phyloP scores from a whole-genome alignment of 129 eudicot species.

The Escallonia rubra region DNA sequence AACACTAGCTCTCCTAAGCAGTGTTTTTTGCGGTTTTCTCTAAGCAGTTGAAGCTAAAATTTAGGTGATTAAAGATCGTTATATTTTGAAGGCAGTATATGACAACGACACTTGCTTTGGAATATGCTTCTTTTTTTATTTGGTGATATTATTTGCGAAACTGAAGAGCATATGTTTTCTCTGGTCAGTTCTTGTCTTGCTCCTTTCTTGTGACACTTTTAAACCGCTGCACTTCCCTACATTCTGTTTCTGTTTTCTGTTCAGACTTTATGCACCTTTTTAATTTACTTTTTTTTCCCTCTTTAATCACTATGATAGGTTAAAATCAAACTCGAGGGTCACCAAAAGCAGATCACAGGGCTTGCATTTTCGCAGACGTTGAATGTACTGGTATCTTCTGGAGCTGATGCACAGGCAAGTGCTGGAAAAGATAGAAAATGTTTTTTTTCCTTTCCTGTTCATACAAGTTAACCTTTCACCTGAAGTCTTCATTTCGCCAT shows the following conservation, averaged over 20 bases:
- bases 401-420: conserved; percentile 86
- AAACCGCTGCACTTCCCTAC: not conserved
- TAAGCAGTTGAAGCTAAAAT: too few species aligned
- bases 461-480: too few species aligned
- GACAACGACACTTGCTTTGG: too few species aligned
- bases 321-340: conserved; percentile 71
- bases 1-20: too few species aligned
- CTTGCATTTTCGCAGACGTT: conserved; percentile 75
- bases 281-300: not conserved
- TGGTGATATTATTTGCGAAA: too few species aligned
- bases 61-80: too few species aligned
- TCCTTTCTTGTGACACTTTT: not conserved
- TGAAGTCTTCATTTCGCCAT: too few species aligned
- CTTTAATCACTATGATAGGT: conserved; percentile 34
- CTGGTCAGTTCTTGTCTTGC: not conserved
- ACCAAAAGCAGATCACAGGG: conserved; percentile 68
- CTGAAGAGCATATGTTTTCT: too few species aligned
- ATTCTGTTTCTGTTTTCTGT: too few species aligned
- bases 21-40: too few species aligned
- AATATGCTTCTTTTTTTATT: too few species aligned
- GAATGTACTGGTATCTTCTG: conserved; percentile 69
- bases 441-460: not conserved
- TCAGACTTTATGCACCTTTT: not conserved
- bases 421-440: not conserved
- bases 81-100: too few species aligned